These are phyloP conservation scores for Metschnikowia arizonensis DNA, from an alignment of 805 yeast genomes.

Conservation along the genomic window DNA sequence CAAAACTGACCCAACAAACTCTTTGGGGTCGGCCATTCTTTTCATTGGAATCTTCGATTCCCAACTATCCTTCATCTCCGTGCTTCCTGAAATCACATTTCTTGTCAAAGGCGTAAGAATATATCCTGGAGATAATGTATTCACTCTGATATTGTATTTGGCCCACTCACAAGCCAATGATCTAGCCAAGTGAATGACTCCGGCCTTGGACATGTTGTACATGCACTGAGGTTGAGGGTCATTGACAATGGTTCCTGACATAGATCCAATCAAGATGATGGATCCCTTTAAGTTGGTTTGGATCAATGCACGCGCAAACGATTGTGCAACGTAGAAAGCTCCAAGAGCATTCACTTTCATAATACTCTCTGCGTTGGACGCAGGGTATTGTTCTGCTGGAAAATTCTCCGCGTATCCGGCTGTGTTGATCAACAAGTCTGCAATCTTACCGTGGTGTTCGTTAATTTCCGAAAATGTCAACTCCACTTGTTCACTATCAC, in stretches of 20 bases:
- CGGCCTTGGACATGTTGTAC: conserved; percentile 84
- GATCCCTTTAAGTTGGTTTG: conserved; percentile 55
- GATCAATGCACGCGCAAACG: conserved; percentile 66
- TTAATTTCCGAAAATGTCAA: conserved; percentile 49
- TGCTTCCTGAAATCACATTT: conserved; percentile 59
- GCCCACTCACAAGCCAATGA: conserved; percentile 84
- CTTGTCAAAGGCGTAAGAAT: conserved; percentile 75
- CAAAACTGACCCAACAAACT: conserved; percentile 71
- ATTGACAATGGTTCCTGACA: conserved; percentile 74
- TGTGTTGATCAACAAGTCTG: conserved; percentile 65
- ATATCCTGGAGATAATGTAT: conserved; percentile 77
- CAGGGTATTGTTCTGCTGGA: conserved; percentile 74
- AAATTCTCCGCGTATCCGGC: conserved; percentile 86
- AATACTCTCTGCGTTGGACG: conserved; percentile 61
- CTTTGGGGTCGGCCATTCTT: conserved; percentile 83
- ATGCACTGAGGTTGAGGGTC: conserved; percentile 78
- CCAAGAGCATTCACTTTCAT: conserved; percentile 73
- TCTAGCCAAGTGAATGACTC: conserved; percentile 74
- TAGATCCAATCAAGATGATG: conserved; percentile 67
- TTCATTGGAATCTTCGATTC: conserved; percentile 68
- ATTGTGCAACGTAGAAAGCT: conserved; percentile 67
- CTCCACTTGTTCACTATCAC: conserved; percentile 58
- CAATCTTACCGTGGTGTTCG: conserved; percentile 55
- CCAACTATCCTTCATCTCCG: conserved; percentile 67
- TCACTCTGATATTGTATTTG: conserved; percentile 66